phyloP scores from a whole-genome alignment of 2,329 filamentous ascomycete species.

The Neofusicoccum ribis region DNA sequence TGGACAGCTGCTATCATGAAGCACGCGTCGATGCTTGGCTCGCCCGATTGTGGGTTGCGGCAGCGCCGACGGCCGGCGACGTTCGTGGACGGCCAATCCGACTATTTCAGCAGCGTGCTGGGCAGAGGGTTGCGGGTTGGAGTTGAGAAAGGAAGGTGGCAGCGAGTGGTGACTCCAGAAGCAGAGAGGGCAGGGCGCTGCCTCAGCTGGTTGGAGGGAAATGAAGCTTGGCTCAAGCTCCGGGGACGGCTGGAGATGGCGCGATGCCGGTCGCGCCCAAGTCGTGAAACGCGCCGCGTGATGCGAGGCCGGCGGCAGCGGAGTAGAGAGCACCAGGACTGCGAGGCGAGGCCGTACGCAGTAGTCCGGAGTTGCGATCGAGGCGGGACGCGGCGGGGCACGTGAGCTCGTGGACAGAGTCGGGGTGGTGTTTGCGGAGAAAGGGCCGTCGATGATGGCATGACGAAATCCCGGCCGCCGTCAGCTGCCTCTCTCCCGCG shows the following conservation, averaged over 20 bases:
- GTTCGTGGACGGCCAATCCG: neutral
- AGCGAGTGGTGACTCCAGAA: neutral
- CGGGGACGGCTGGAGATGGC: constrained; percentile 2
- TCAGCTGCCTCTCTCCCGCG: neutral
- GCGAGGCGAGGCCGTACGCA: neutral
- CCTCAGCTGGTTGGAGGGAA: constrained; percentile 9
- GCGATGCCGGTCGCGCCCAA: constrained; percentile 9
- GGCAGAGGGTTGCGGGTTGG: neutral
- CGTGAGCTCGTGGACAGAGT: neutral
- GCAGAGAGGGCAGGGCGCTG: neutral
- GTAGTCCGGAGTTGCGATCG: neutral
- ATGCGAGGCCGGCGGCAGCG: neutral
- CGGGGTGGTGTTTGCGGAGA: constrained; percentile 3
- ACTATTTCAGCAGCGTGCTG: neutral
- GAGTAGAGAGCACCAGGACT: neutral
- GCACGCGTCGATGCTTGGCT: neutral
- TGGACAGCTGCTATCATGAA: neutral
- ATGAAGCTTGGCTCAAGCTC: constrained; percentile 7
- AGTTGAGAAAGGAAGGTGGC: constrained; percentile 16
- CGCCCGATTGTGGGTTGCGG: neutral
- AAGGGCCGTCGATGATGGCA: constrained; percentile 5
- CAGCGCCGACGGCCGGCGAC: neutral
- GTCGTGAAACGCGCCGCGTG: constrained; percentile 2
- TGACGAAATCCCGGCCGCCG: neutral
- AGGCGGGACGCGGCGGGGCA: neutral